phyloP scores from a whole-genome alignment of 2,329 filamentous ascomycete genomes.

The Aspergillus uvarum region DNA sequence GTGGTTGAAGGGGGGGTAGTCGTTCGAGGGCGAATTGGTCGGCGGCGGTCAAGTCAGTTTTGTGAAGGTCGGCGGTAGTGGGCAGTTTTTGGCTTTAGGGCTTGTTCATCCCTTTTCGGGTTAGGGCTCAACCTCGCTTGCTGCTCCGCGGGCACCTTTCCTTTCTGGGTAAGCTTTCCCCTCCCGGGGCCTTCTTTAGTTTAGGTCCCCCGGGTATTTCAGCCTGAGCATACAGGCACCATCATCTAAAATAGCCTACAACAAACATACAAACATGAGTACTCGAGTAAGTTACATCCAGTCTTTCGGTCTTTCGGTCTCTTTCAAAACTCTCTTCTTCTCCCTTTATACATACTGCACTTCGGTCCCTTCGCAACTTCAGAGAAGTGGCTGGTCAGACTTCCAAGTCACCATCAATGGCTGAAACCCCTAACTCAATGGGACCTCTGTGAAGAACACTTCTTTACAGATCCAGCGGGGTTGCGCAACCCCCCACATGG shows the following conservation, averaged over 20 bases:
- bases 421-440: no score
- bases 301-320: no score
- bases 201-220: constrained; percentile 2
- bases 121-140: constrained; percentile 45
- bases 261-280: no score
- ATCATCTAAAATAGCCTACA: not conserved
- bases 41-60: constrained; percentile 32
- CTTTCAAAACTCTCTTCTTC: not conserved
- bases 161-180: constrained; percentile 18
- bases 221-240: not conserved
- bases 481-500: not conserved
- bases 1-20: constrained; percentile 27
- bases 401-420: no score
- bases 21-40: constrained; percentile 33
- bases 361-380: no score
- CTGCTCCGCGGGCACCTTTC: constrained; percentile 22
- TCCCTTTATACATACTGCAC: not conserved
- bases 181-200: constrained; percentile 2
- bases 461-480: not conserved
- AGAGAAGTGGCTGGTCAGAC: no score
- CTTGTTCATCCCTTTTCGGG: constrained; percentile 32
- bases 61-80: constrained; percentile 40
- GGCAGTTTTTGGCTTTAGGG: constrained; percentile 39
- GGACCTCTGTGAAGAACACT: no score
- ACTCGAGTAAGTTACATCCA: not conserved